Percentiles rank a stretch among this genome's conserved stretches.
Conservation (phyloP, 1,139 yeast species). For the Nakaseomyces kungkrabaensis region DNA sequence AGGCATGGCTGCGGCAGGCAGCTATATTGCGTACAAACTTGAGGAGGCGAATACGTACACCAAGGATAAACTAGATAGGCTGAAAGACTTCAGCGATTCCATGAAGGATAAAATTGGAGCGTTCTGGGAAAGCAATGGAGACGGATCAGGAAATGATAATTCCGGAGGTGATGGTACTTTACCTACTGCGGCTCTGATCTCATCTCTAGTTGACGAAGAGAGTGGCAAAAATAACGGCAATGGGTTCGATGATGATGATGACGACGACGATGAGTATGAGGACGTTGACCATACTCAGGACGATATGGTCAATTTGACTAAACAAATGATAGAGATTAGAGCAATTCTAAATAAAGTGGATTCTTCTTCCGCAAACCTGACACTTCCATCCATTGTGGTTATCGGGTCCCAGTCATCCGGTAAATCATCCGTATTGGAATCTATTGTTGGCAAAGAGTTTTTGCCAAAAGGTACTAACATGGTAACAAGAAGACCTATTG, state of each 20-base stretch:
- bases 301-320: conserved; percentile 76
- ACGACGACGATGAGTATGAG: conserved; percentile 32
- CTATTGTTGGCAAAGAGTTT: conserved; percentile 90
- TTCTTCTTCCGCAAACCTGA: conserved; percentile 59
- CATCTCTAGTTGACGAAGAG: conserved; percentile 30
- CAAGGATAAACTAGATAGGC: conserved; percentile 49
- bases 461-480: conserved; percentile 89
- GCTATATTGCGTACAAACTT: conserved; percentile 82
- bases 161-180: conserved; percentile 29
- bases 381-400: conserved; percentile 89
- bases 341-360: conserved; percentile 68
- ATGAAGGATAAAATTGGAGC: conserved; percentile 25
- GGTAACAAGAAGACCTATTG: conserved; percentile 95
- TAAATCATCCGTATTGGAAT: conserved; percentile 84
- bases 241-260: conserved; percentile 30
- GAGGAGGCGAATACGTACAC: conserved; percentile 76
- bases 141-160: conserved; percentile 20
- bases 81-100: conserved; percentile 45
- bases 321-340: conserved; percentile 94
- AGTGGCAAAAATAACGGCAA: conserved; percentile 22
- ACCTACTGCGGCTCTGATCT: conserved; percentile 33
- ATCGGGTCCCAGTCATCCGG: conserved; percentile 98
- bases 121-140: conserved; percentile 21
- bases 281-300: conserved; percentile 50
- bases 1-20: conserved; percentile 88